A percentile compares a stretch with the other conserved stretches of the same genome.
Evolutionary conservation across 2,329 filamentous ascomycete genomes (phyloP).

Genomic region (Fusarium dimerum): DNA sequence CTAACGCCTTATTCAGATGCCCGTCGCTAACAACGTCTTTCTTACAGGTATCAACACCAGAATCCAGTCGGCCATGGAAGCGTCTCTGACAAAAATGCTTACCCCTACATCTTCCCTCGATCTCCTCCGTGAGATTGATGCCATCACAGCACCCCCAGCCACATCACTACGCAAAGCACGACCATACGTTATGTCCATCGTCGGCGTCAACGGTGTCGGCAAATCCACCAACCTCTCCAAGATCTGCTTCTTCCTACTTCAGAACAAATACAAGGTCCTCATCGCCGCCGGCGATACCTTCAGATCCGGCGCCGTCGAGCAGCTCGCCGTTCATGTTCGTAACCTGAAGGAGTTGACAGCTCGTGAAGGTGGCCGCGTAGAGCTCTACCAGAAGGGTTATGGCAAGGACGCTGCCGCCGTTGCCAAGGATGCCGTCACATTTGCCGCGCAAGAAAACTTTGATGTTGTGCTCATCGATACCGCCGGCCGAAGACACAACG

Average conservation of each 20-base stretch:
- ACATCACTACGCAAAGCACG: conserved; percentile 65
- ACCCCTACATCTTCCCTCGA: conserved; percentile 95
- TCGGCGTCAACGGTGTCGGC: conserved; percentile 96
- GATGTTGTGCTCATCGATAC: conserved; percentile 98
- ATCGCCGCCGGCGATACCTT: conserved; percentile 97
- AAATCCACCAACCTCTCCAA: conserved; percentile 98
- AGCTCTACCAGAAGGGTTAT: conserved; percentile 95
- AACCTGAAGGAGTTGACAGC: conserved; percentile 87
- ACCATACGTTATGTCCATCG: conserved; percentile 96
- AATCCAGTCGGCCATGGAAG: conserved; percentile 85
- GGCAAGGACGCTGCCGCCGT: conserved; percentile 96
- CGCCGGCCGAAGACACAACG: conserved; percentile 91
- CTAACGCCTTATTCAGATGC: neutral
- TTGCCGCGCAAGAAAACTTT: conserved; percentile 72
- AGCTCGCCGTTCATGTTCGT: conserved; percentile 90
- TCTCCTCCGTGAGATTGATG: conserved; percentile 88
- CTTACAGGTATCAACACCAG: conserved; percentile 73
- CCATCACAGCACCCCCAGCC: conserved; percentile 66
- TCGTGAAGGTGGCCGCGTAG: conserved; percentile 81
- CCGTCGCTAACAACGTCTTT: conserved; percentile 15
- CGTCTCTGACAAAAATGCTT: conserved; percentile 89
- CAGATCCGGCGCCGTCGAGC: conserved; percentile 94
- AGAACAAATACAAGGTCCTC: conserved; percentile 95
- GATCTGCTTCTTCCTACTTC: conserved; percentile 95
- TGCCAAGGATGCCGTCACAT: conserved; percentile 87